phyloP scores from a whole-genome alignment of 306 rosid species.

The Rubus idaeus region DNA sequence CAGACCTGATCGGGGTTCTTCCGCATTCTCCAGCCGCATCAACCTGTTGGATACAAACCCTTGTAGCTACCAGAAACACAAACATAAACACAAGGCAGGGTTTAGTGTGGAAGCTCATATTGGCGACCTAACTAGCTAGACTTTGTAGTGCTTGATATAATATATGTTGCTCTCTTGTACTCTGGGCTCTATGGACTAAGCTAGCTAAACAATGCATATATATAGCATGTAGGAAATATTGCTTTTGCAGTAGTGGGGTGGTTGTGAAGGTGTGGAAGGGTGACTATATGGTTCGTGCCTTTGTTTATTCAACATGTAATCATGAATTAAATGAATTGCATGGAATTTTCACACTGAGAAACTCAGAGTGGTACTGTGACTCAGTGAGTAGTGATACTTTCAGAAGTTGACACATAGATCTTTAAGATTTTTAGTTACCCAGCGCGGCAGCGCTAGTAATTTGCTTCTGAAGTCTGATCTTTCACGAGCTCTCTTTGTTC shows the following conservation, averaged over 20 bases:
- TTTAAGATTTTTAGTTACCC: neutral
- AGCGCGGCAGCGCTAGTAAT: too few species aligned
- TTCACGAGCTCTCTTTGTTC: conserved; percentile 1
- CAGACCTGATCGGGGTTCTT: conserved; percentile 67
- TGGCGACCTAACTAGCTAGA: neutral
- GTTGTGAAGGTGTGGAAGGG: conserved; percentile 37
- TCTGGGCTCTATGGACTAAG: neutral
- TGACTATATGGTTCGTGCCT: conserved; percentile 5
- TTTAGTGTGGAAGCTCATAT: conserved; percentile 5
- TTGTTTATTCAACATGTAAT: conserved; percentile 26
- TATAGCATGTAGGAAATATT: neutral
- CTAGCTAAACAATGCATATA: neutral
- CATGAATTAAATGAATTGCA: conserved; percentile 7
- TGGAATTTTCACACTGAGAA: conserved; percentile 2
- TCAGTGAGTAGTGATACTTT: neutral
- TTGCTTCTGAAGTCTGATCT: neutral
- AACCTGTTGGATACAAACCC: conserved; percentile 16
- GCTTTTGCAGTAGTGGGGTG: conserved; percentile 38
- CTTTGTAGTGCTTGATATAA: neutral
- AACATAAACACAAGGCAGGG: conserved; percentile 16
- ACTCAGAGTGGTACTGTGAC: neutral
- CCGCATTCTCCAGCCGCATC: conserved; percentile 83
- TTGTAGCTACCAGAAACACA: conserved; percentile 24
- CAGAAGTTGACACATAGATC: conserved; percentile 1
- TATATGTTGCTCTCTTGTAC: neutral